Evolutionary conservation across 441 rosid species (phyloP), one percentile per base, ranked within the genome.

Genomic region (Bruguiera hainesii): DNA sequence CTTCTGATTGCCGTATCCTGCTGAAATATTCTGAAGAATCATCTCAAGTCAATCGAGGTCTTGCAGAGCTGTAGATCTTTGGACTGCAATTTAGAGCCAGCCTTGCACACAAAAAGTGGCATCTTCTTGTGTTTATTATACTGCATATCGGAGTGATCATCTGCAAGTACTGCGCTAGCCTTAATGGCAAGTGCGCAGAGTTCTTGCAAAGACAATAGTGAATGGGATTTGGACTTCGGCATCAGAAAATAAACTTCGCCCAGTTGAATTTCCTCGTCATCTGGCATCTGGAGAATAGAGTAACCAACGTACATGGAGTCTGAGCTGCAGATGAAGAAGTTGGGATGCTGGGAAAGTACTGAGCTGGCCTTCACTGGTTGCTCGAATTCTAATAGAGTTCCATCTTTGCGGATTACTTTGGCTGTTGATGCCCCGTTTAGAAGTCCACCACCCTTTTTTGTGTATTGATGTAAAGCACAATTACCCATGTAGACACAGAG

Each of bases 191-290:
- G 61, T 13, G 62, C 49, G 21, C 73, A 67, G 64, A 79, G 42
- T 37, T 82, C 71, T 11, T 65, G 76, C 1, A 72, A 64, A 51
- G 77, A 74, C 15, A 79, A 65, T 0, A 71, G 80, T 1, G 16
- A 18, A 5, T 61, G 63, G 19, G 76, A 70, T 23, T 49, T 52
- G 31, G 69, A 61, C 11, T 57, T 56, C 0, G 81, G 82, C 67
- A 77, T 7, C 19, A 56, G 75, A 56, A 80, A 80, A 63, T 80
- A 82, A 50, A 80, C 46, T 1, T 80, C 79, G 5, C 79, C 86
- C 30, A 71, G 21, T 60, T 68, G 80, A 10, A 82, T 77, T 8
- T 73, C 74, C 23, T 78, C 79, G 1, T 80, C 72, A 1, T 35
- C 75, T 0, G 68, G 30, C 42, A 76, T 13, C 0, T 53, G 80